Conservation (phyloP, 73 alveolate genomes). For the Stentor roeselii region DNA sequence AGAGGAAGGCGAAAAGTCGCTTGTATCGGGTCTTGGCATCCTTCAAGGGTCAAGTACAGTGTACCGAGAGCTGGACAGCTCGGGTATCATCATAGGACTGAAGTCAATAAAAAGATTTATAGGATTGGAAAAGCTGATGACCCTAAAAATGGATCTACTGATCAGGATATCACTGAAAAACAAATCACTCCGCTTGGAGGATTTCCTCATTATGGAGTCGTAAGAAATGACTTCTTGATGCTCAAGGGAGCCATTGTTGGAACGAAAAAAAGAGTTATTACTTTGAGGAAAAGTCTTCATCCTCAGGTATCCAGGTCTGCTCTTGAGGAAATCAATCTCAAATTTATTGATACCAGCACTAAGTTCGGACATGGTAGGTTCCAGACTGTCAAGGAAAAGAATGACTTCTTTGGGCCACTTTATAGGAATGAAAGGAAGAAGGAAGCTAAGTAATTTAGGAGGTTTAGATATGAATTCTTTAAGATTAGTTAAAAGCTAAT, state of each 20-base stretch:
- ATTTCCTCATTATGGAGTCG: conserved; percentile 99
- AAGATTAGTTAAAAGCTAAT: too few relatives aligned
- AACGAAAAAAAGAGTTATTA: conserved; percentile 96
- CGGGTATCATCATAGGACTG: conserved; percentile 99
- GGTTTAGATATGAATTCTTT: too few relatives aligned
- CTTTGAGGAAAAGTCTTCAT: conserved; percentile 95
- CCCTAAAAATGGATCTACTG: conserved; percentile 97
- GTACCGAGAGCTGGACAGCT: conserved; percentile 99
- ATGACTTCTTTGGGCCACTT: conserved; percentile 94
- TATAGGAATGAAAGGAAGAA: conserved; percentile 44
- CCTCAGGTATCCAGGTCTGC: conserved; percentile 80
- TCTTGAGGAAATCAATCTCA: conserved; percentile 86
- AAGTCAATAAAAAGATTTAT: conserved; percentile 98
- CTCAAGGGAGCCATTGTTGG: conserved; percentile 99
- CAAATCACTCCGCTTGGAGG: conserved; percentile 99
- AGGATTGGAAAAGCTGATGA: conserved; percentile 95
- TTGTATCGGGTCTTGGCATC: conserved; percentile 99
- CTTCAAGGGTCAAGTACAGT: conserved; percentile 97
- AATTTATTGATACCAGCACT: conserved; percentile 99
- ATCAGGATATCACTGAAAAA: conserved; percentile 95
- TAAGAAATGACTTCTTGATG: conserved; percentile 97
- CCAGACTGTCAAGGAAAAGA: conserved; percentile 99
- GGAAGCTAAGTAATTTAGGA: too few relatives aligned
- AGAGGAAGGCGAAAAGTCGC: conserved; percentile 99
- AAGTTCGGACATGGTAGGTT: conserved; percentile 99